A percentile compares a stretch with the other conserved stretches of the same genome.
phyloP scores from a whole-genome alignment of 371 early-diverging fungal genomes.

The Rhizopus stolonifer region DNA sequence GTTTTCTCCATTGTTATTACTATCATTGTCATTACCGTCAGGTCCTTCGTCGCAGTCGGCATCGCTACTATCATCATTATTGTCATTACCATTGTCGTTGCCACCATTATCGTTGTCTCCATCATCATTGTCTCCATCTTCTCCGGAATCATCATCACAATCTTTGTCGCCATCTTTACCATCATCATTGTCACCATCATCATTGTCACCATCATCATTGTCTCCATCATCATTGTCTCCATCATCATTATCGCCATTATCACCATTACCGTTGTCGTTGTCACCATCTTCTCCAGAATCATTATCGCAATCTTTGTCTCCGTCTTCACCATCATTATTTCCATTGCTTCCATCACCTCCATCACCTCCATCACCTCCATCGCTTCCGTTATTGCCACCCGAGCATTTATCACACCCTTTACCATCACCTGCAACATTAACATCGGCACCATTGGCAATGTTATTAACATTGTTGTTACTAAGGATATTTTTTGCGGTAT shows the following conservation, averaged over 20 bases:
- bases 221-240: not conserved
- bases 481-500: not conserved
- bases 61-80: too few species aligned
- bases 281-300: not conserved
- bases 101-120: not conserved
- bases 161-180: not conserved
- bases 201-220: not conserved
- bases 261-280: slow-evolving; percentile 5
- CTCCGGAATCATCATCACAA: not conserved
- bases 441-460: slow-evolving; percentile 1
- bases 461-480: not conserved
- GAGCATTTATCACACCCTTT: slow-evolving; percentile 17
- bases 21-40: too few species aligned
- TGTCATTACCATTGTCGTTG: not conserved
- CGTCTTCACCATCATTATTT: slow-evolving; percentile 13
- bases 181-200: not conserved
- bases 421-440: not conserved
- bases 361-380: not conserved
- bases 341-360: slow-evolving; percentile 11
- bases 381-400: slow-evolving; percentile 16
- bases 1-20: too few species aligned
- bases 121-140: not conserved
- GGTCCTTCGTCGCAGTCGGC: too few species aligned
- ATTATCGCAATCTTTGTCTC: not conserved
- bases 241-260: slow-evolving; percentile 2